These are phyloP conservation scores for Moesziomyces antarcticus DNA, from an alignment of 1,284 basidiomycete genomes.

Conservation along the genomic window DNA sequence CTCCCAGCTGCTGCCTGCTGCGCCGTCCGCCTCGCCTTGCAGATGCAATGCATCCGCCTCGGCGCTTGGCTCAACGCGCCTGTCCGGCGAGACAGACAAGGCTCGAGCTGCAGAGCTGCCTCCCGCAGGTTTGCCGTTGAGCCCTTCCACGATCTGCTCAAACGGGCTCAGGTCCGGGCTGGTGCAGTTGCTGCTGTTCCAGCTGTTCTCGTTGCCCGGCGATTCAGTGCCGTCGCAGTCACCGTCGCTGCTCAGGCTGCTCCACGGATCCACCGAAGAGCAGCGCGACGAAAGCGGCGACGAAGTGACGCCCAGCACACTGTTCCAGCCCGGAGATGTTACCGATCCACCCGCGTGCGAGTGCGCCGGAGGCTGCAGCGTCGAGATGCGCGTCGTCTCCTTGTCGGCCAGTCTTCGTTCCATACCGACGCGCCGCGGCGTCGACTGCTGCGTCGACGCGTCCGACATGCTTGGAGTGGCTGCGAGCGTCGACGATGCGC, in stretches of 20 bases:
- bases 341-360: background rate
- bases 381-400: conserved; percentile 28
- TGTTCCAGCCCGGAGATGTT: conserved; percentile 31
- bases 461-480: conserved; percentile 12
- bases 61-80: conserved; percentile 2
- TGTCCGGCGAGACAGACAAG: background rate
- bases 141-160: conserved; percentile 26
- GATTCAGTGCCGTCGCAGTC: conserved; percentile 44
- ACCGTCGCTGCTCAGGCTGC: conserved; percentile 52
- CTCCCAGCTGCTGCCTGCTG: conserved; percentile 3
- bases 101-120: too few relatives aligned
- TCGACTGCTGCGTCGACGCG: conserved; percentile 7
- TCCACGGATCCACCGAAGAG: conserved; percentile 54
- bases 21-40: conserved; percentile 3
- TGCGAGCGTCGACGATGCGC: conserved; percentile 2
- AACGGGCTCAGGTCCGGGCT: conserved; percentile 45
- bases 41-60: conserved; percentile 5
- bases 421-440: conserved; percentile 25
- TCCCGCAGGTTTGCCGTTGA: conserved; percentile 8
- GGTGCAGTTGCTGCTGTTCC: conserved; percentile 56
- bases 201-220: conserved; percentile 47
- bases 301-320: conserved; percentile 21
- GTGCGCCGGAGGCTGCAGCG: conserved; percentile 6
- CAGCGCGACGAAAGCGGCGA: conserved; percentile 53
- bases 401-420: conserved; percentile 28